A percentile compares a stretch with the other conserved stretches of the same genome.
Conservation (phyloP, 1,284 basidiomycete species). For the Ustilago sp. region DNA sequence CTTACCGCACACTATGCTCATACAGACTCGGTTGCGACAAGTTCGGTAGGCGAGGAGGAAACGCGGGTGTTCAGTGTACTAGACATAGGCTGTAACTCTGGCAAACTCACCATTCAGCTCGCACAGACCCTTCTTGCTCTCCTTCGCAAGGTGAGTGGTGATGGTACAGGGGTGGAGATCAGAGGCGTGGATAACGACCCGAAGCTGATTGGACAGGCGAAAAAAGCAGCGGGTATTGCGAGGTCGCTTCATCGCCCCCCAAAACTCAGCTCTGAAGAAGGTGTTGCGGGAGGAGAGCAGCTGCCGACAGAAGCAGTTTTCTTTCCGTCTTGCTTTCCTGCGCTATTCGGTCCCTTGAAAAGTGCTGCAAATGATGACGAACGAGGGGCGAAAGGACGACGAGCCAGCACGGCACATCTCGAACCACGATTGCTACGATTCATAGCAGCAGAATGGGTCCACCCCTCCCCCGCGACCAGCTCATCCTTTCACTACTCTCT, state of each 20-base stretch:
- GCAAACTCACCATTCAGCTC: constrained; percentile 40
- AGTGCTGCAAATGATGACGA: neutral
- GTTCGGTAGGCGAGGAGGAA: neutral
- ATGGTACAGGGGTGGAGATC: neutral
- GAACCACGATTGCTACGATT: constrained; percentile 16
- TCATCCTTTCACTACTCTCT: neutral
- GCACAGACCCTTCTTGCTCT: constrained; percentile 22
- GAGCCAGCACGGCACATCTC: neutral
- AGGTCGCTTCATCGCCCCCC: constrained; percentile 22
- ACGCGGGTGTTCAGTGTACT: constrained; percentile 7
- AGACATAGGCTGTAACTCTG: constrained; percentile 48
- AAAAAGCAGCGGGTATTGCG: constrained; percentile 19
- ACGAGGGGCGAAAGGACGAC: constrained; percentile 6
- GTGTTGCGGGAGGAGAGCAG: neutral
- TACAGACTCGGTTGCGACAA: neutral
- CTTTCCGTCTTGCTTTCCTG: constrained; percentile 37
- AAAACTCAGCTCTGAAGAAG: neutral
- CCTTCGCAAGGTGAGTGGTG: neutral
- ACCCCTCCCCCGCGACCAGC: neutral
- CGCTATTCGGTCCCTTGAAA: constrained; percentile 20
- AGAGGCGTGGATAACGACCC: constrained; percentile 46
- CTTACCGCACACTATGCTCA: neutral
- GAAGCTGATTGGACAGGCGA: constrained; percentile 28
- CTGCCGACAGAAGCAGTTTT: constrained; percentile 19
- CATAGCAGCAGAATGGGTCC: constrained; percentile 28